Percentiles rank a stretch among this genome's conserved stretches.
phyloP scores from a whole-genome alignment of 352 stramenopile genomes.

The Albugo laibachii region DNA sequence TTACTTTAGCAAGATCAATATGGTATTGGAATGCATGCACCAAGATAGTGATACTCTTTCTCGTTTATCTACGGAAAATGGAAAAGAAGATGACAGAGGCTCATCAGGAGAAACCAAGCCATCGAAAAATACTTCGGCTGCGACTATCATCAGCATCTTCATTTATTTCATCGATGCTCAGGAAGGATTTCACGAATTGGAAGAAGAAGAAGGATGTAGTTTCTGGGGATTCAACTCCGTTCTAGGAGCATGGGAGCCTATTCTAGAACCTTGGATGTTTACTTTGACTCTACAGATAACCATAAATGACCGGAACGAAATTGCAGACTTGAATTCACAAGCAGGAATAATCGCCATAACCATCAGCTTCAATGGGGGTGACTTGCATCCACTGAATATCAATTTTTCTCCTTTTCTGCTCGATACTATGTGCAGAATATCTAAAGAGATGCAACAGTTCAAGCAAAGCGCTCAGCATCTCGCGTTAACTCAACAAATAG shows the following conservation, averaged over 20 bases:
- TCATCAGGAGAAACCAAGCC: too few species aligned
- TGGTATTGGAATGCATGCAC: constrained; percentile 12
- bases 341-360: constrained; percentile 29
- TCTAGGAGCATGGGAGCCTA: constrained; percentile 56
- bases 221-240: constrained; percentile 60
- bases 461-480: constrained; percentile 12
- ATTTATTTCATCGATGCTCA: not conserved
- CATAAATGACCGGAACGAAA: not conserved
- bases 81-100: too few species aligned
- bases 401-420: constrained; percentile 52
- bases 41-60: too few species aligned
- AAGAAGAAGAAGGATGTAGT: constrained; percentile 53
- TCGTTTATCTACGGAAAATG: too few species aligned
- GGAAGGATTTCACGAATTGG: not conserved
- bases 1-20: constrained; percentile 46
- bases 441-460: constrained; percentile 19
- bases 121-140: too few species aligned
- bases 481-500: not conserved
- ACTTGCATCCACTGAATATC: constrained; percentile 33
- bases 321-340: constrained; percentile 14
- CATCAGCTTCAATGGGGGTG: constrained; percentile 26
- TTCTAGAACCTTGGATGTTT: constrained; percentile 64
- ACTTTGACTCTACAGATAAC: constrained; percentile 10
- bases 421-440: constrained; percentile 32
- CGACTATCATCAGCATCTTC: too few species aligned